Percentiles rank a stretch among this genome's conserved stretches.
Evolutionary conservation across 352 stramenopile species (phyloP).

Genomic region (Peronospora tabacina): DNA sequence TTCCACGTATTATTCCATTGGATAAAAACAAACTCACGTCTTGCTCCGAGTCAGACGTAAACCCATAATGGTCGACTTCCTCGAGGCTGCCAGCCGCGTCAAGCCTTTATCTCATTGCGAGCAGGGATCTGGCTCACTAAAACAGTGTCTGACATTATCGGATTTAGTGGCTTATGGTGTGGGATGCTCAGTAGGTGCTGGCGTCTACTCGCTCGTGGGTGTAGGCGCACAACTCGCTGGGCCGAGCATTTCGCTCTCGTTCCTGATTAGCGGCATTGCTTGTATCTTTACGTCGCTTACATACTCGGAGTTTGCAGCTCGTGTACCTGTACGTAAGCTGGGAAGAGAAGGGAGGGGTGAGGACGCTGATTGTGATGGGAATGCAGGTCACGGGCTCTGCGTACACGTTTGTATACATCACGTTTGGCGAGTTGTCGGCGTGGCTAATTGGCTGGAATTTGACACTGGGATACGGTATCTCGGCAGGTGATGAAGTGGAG

Average conservation of each 20-base stretch:
- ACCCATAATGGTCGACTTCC: constrained; percentile 55
- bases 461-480: constrained; percentile 90
- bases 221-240: constrained; percentile 81
- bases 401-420: constrained; percentile 88
- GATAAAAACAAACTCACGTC: constrained; percentile 4
- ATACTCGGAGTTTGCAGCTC: constrained; percentile 86
- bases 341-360: no score
- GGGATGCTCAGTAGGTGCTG: constrained; percentile 86
- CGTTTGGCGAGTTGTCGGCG: constrained; percentile 79
- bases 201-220: constrained; percentile 89
- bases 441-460: constrained; percentile 91
- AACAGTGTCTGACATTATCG: constrained; percentile 60
- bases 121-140: constrained; percentile 32
- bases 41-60: neutral
- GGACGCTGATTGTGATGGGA: neutral
- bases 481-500: constrained; percentile 38
- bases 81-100: constrained; percentile 48
- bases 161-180: constrained; percentile 87
- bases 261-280: constrained; percentile 78
- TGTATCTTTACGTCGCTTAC: constrained; percentile 89
- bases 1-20: constrained; percentile 1
- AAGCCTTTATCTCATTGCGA: constrained; percentile 63
- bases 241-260: constrained; percentile 86
- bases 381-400: constrained; percentile 78
- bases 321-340: constrained; percentile 52